Base-by-base conservation (phyloP, 2,329 filamentous ascomycete genomes). In the Fusarium sp. region DNA sequence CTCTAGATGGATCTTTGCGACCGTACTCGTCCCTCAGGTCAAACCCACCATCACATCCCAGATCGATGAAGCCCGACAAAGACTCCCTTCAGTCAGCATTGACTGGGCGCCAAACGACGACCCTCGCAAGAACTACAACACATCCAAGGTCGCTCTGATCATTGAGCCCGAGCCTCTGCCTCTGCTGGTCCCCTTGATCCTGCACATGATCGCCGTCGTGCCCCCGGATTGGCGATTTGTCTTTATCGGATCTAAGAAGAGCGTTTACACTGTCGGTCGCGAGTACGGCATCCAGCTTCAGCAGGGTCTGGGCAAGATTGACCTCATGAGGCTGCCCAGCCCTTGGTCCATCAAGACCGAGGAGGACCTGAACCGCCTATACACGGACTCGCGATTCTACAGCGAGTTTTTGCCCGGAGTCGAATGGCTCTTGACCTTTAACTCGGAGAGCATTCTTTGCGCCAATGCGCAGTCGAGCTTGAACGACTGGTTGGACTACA, bases 71-170 rank as follows among this genome's bases (percentile, higher is more conserved):
- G 40, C 58, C 40, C 58, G 37, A 47, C 40, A 61, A 47, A 61
- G 15, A 45, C 37, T 61, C 4, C 58, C 58, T 27, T 61, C 58
- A 17, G 40, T 61, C 7, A 61, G 40, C 8, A 45, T 61, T 2
- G 40, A 61, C 38, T 61, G 40, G 38, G 45, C 58, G 15, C 38
- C 58, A 32, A 47, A 37, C n/a, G 25, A 59, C 56, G 56, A 59
- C 22, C 58, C 38, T 22, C 58, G 40, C 37, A 61, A 59, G 58
- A 43, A 61, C 8, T 61, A 61, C 58, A 61, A 47, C 40, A 40
- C 58, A 27, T 61, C 58, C n/a, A 61, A 61, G 58, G 38, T 61
- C 11, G 58, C 40, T 8, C 27, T 61, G 25, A 61, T 61, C 58
- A 47, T 61, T 38, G 58, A 61, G 58, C 22, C 58, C 12, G 38